phyloP scores from a whole-genome alignment of 202 grass and related monocot species.

The Hordeum pubiflorum region DNA sequence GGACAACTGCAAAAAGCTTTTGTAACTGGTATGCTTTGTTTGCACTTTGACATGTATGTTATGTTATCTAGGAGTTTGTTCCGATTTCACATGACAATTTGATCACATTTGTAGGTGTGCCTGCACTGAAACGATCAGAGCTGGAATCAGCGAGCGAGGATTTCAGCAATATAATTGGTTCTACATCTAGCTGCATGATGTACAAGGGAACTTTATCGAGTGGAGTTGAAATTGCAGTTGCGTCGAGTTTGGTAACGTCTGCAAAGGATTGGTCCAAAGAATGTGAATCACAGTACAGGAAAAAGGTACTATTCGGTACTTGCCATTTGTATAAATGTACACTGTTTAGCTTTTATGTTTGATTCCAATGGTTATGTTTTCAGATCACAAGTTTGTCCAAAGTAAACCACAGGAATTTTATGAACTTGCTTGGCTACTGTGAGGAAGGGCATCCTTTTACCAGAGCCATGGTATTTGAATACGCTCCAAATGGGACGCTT shows the following conservation, averaged over 20 bases:
- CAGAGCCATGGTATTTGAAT: slow-evolving; percentile 78
- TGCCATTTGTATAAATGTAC: background rate
- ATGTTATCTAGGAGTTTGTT: background rate
- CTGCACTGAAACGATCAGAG: slow-evolving; percentile 53
- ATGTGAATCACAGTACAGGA: slow-evolving; percentile 56
- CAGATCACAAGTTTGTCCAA: slow-evolving; percentile 54
- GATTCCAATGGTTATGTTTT: slow-evolving; percentile 20
- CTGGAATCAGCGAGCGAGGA: slow-evolving; percentile 67
- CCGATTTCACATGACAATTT: slow-evolving; percentile 8
- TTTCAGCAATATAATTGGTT: slow-evolving; percentile 70
- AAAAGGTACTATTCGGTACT: slow-evolving; percentile 40
- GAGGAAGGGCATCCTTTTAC: slow-evolving; percentile 58
- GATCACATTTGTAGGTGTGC: slow-evolving; percentile 47
- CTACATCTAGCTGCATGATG: slow-evolving; percentile 43
- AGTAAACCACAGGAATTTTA: slow-evolving; percentile 72
- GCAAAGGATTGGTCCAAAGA: slow-evolving; percentile 50
- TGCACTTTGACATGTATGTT: background rate
- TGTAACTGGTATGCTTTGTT: slow-evolving; percentile 50
- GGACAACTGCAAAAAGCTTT: slow-evolving; percentile 73
- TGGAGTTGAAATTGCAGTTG: slow-evolving; percentile 64
- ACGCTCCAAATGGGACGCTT: slow-evolving; percentile 72
- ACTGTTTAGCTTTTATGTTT: background rate
- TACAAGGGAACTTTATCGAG: slow-evolving; percentile 75
- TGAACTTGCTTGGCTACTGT: slow-evolving; percentile 68
- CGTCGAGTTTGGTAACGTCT: slow-evolving; percentile 34